Base-by-base conservation (phyloP, 768 basidiomycete species). In the Gautieria morchelliformis region DNA sequence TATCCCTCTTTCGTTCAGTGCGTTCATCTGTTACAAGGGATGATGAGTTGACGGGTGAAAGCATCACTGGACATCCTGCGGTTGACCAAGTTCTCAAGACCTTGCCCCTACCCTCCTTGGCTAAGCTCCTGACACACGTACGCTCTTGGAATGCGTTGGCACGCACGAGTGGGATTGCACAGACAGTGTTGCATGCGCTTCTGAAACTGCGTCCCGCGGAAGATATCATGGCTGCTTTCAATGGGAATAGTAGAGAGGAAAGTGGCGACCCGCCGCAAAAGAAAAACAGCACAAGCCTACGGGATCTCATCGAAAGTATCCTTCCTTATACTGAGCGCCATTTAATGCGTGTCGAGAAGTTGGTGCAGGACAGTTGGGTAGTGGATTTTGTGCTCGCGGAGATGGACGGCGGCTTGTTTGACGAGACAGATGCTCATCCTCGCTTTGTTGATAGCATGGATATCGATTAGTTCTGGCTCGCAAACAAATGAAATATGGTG, bases 261-360 rank as follows among this genome's bases (percentile, higher is more conserved):
- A 24, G 45, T 44, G 15, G 42, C 46, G 35, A 35, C 44, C 20
- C 50, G 3, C 19, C 11, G 30, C 45, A 54, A 41, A 56, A 59
- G 58, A 53, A 65, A 68, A 46, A 51, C 64, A 63, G 67, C 65
- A 47, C 72, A 24, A 73, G 73, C 32, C 67, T 89, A 52, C 83
- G 82, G 64, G 92, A 96, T 53, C 69, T 95, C 54, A 70, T 97
- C 11, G 90, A 93, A 47, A 87, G 83, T 4, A 72, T 97, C 55
- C 81, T 97, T 52, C 93, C 96, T 11, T 99, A 98, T 67, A 94
- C 94, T 9, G 92, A 95, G 67, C 79, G 96, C 52, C 96, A 99
- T 72, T 80, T 94, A 44, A 72, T 84, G 39, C 76, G 94, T 63
- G 79, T 93, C 68, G 91, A 94, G 58, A 81, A 83, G 66, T 71